Evolutionary conservation across 805 yeast species (phyloP).

Genomic region (Yarrowia sp.): DNA sequence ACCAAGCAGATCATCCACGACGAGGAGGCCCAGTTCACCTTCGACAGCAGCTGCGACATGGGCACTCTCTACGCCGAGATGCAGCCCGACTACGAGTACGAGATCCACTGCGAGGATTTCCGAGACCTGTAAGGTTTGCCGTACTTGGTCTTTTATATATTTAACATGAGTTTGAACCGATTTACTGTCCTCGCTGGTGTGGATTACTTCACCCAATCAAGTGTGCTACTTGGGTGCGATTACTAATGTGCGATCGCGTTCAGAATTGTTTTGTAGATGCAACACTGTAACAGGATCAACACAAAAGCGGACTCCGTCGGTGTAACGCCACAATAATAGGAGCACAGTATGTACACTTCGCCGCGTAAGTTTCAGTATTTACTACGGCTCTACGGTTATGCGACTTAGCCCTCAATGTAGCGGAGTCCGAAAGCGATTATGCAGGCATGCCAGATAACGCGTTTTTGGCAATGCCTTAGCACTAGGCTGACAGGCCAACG

Average conservation of each 20-base stretch:
- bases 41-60: slow-evolving; percentile 57
- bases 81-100: slow-evolving; percentile 64
- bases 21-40: slow-evolving; percentile 67
- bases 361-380: background rate
- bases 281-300: background rate
- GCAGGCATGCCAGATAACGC: slow-evolving; percentile 1
- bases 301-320: too few species aligned
- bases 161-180: background rate
- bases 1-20: slow-evolving; percentile 48
- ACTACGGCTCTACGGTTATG: slow-evolving; percentile 12
- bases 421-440: slow-evolving; percentile 12
- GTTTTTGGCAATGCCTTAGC: too few species aligned
- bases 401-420: background rate
- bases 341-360: too few species aligned
- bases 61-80: slow-evolving; percentile 70
- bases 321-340: too few species aligned
- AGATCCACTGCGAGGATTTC: slow-evolving; percentile 34
- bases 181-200: too few species aligned
- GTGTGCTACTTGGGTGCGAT: too few species aligned
- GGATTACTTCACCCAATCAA: too few species aligned
- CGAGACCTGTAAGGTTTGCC: slow-evolving; percentile 23
- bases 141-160: too few species aligned
- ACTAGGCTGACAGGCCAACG: too few species aligned
- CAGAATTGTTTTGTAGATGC: too few species aligned
- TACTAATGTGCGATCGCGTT: too few species aligned